Percentiles rank a stretch among this genome's conserved stretches.
Evolutionary conservation across 2,329 filamentous ascomycete species (phyloP).

Genomic region (Colletotrichum lindemuthianum): DNA sequence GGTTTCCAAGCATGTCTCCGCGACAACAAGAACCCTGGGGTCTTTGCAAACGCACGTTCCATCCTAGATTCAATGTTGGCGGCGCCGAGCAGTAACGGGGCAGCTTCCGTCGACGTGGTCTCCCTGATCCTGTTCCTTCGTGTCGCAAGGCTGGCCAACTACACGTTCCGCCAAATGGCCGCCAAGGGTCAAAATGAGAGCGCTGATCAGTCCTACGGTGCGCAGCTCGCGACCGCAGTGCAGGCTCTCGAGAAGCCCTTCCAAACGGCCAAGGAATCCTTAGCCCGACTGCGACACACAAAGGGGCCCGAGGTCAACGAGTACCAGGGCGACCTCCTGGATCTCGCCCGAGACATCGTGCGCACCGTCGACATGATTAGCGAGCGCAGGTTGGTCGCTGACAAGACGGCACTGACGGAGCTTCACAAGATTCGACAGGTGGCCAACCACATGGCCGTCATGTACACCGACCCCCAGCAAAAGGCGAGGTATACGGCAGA

Average conservation of each 20-base stretch:
- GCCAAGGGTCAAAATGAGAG: constrained; percentile 43
- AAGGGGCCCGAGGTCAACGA: too few relatives aligned
- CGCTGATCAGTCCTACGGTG: constrained; percentile 57
- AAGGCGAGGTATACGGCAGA: not conserved
- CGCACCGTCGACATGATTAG: constrained; percentile 56
- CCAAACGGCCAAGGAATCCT: too few relatives aligned
- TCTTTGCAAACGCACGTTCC: constrained; percentile 70
- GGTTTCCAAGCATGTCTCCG: constrained; percentile 79
- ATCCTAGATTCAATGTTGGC: constrained; percentile 72
- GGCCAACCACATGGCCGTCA: constrained; percentile 43
- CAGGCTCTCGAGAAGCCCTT: too few relatives aligned
- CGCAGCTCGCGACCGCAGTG: constrained; percentile 58
- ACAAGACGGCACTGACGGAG: constrained; percentile 43
- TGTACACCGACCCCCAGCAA: constrained; percentile 32
- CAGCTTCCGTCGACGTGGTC: constrained; percentile 51
- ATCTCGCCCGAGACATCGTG: constrained; percentile 58
- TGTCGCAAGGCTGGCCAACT: constrained; percentile 58
- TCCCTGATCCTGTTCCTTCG: constrained; percentile 66
- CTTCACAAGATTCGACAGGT: constrained; percentile 45
- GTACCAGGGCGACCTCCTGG: constrained; percentile 50
- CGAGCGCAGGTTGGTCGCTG: constrained; percentile 51
- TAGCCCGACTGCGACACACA: too few relatives aligned
- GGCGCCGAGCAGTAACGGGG: constrained; percentile 11
- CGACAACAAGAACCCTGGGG: constrained; percentile 80
- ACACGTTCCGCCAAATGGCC: constrained; percentile 47